Evolutionary conservation across 352 stramenopile genomes (phyloP), one percentile per base, ranked within the genome.

Genomic region (Phytophthora nicotianae): DNA sequence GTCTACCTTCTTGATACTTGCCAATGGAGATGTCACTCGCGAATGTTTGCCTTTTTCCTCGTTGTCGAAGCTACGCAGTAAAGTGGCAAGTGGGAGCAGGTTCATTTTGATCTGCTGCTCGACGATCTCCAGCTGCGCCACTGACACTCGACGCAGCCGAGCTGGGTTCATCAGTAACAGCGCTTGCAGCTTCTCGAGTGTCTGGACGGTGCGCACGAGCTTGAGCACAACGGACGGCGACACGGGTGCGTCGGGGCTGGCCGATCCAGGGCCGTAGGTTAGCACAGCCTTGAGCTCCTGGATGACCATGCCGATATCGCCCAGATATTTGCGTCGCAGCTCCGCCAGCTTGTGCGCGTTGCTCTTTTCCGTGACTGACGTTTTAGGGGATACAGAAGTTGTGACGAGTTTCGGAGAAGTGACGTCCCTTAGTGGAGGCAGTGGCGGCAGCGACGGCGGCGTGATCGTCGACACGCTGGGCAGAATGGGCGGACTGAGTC

Each of bases 91-190:
- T 11, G 72, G 72, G 13, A 80, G 68, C 46, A 80, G 58, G 11
- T 77, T 67, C 49, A 21, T 68, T 20, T 52, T 62, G 29, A 80
- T 69, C 65, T 80, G 72, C 40, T 75, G 52, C 47, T 80, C 68
- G 40, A 80, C 65, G 10, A 47, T 70, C 29, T 65, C 37, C 42
- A 80, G 41, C 19, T 71, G 65, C 6, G 64, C 29, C 8, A 70
- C n/a, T 16, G 68, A 70, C 35, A 72, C 65, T 1, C 58, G 57
- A 5, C 60, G 64, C 23, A 77, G 35, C 20, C 68, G 45, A 20
- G 26, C 23, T 10, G 72, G 66, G 24, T 69, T 53, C 68, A 70
- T 67, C 21, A 68, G 23, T 27, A 80, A 58, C 46, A 80, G 53
- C 17, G 35, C 26, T 2, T 53, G 58, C 21, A 80, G 58, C 53